These are phyloP conservation scores for Calycina herbarum DNA, from an alignment of 2,329 filamentous ascomycete species.

Conservation along the genomic window DNA sequence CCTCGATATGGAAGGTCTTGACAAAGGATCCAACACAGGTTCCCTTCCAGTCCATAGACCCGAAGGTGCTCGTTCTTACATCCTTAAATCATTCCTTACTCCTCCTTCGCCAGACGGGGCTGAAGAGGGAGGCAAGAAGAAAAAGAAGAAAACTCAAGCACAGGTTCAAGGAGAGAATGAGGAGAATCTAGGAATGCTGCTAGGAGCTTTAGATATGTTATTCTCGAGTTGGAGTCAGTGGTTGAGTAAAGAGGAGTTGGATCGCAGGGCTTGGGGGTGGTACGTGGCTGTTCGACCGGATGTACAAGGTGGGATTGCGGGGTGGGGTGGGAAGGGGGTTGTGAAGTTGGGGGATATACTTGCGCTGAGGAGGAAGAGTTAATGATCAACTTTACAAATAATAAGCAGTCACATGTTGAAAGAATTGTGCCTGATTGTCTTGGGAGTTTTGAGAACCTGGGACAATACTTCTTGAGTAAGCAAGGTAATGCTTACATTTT, in stretches of 20 bases:
- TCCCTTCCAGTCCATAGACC: constrained; percentile 74
- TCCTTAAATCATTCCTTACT: constrained; percentile 58
- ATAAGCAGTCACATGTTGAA: too few relatives aligned
- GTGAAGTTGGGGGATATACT: constrained; percentile 68
- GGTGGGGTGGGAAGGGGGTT: constrained; percentile 80
- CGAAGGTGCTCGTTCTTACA: constrained; percentile 63
- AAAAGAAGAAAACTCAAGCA: constrained; percentile 55
- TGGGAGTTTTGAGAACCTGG: too few relatives aligned
- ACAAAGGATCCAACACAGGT: constrained; percentile 32
- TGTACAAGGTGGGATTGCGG: constrained; percentile 69
- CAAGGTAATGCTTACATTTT: too few relatives aligned
- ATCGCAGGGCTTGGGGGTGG: constrained; percentile 78
- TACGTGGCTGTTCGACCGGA: constrained; percentile 76
- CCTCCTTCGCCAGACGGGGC: constrained; percentile 27
- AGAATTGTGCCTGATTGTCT: too few relatives aligned
- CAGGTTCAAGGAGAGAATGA: constrained; percentile 61
- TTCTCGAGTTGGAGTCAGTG: constrained; percentile 73
- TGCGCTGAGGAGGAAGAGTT: constrained; percentile 50
- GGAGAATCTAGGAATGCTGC: constrained; percentile 65
- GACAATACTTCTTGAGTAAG: too few relatives aligned
- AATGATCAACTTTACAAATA: too few relatives aligned
- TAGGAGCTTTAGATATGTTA: constrained; percentile 70
- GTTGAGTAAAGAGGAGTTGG: constrained; percentile 64
- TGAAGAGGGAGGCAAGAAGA: constrained; percentile 15
- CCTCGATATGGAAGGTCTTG: constrained; percentile 54